These are phyloP conservation scores for Phytophthora cactorum DNA, from an alignment of 352 stramenopile genomes.

Conservation along the genomic window DNA sequence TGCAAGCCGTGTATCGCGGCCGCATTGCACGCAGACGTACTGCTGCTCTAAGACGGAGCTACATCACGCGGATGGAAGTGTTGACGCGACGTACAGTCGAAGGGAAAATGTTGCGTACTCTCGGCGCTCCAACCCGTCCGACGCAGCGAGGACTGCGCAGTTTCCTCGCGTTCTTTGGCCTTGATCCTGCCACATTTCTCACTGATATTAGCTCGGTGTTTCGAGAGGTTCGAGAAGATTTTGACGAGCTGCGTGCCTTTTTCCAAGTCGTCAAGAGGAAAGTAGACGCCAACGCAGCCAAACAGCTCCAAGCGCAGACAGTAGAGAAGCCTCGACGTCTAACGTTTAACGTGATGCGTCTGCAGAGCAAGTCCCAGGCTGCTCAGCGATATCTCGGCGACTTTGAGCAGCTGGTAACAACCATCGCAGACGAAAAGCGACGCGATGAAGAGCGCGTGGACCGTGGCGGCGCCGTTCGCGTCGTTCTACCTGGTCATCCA, in stretches of 20 bases:
- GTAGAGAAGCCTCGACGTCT: conserved; percentile 16
- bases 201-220: conserved; percentile 68
- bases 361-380: conserved; percentile 53
- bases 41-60: conserved; percentile 71
- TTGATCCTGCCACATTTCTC: conserved; percentile 80
- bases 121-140: conserved; percentile 63
- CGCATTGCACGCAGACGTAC: conserved; percentile 70
- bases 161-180: conserved; percentile 79
- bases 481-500: conserved; percentile 79
- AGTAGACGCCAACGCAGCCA: conserved; percentile 48
- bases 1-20: conserved; percentile 79
- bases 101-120: conserved; percentile 59
- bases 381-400: conserved; percentile 65
- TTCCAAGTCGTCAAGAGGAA: conserved; percentile 67
- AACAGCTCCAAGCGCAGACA: conserved; percentile 22
- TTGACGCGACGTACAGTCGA: conserved; percentile 63
- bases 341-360: conserved; percentile 24
- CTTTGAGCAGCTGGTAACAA: conserved; percentile 62
- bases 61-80: conserved; percentile 82
- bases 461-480: conserved; percentile 63
- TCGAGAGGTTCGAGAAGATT: conserved; percentile 75
- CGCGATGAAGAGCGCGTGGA: conserved; percentile 44
- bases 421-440: conserved; percentile 47
- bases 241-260: conserved; percentile 63
- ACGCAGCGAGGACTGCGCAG: conserved; percentile 66